Percentiles rank a stretch among this genome's conserved stretches.
phyloP scores from a whole-genome alignment of 306 rosid genomes.

The Cicer chorassanicum region DNA sequence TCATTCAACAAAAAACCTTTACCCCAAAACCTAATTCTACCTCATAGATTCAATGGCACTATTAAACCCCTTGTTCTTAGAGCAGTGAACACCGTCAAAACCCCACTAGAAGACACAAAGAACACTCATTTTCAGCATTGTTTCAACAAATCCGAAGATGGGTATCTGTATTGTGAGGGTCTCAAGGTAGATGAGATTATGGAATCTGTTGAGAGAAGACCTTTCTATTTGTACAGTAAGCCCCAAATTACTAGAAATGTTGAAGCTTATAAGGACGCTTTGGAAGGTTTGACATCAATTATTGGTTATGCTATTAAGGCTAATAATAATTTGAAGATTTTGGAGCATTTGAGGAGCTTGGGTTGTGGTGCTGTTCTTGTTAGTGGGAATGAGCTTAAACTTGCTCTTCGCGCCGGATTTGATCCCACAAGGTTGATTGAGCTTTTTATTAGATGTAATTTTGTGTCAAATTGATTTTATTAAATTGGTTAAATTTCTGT shows the following conservation, averaged over 20 bases:
- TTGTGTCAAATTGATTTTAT: not conserved
- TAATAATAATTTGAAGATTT: conserved; percentile 85
- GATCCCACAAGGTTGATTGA: conserved; percentile 74
- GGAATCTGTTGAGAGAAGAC: conserved; percentile 85
- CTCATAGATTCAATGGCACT: conserved; percentile 48
- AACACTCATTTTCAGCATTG: conserved; percentile 64
- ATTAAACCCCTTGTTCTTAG: conserved; percentile 48
- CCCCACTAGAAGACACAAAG: conserved; percentile 40
- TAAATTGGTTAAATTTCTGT: not conserved
- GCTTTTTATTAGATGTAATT: too few species aligned
- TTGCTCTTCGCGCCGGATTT: conserved; percentile 86
- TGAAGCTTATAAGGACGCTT: conserved; percentile 78
- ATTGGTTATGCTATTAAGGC: conserved; percentile 96
- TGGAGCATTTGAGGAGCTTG: conserved; percentile 79
- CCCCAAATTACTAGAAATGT: conserved; percentile 86
- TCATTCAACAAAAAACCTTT: conserved; percentile 51
- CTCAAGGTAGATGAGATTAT: conserved; percentile 79
- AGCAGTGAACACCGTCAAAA: conserved; percentile 61
- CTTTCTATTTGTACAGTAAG: conserved; percentile 90
- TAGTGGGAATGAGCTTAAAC: conserved; percentile 85
- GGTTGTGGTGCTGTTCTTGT: conserved; percentile 99
- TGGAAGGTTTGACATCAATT: conserved; percentile 72
- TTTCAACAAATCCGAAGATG: conserved; percentile 81
- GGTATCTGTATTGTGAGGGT: conserved; percentile 75
- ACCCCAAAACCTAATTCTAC: conserved; percentile 39